A percentile compares a stretch with the other conserved stretches of the same genome.
Conservation (phyloP, 306 rosid genomes). For the Psophocarpus tetragonolobus region DNA sequence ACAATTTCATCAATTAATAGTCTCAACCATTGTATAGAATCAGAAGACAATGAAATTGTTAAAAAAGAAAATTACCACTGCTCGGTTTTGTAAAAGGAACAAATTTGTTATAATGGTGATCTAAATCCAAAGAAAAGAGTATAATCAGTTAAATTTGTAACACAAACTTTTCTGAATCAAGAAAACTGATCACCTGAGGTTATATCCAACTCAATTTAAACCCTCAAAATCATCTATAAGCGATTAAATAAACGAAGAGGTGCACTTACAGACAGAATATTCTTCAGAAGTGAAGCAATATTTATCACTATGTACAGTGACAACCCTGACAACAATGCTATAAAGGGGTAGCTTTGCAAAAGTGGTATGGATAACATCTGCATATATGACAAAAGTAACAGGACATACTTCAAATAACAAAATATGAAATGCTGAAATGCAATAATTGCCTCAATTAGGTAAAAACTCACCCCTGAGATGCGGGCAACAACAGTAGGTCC, state of each 20-base stretch:
- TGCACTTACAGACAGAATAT: constrained; percentile 38
- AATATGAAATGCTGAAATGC: not conserved
- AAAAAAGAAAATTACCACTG: constrained; percentile 62
- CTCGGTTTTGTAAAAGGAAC: constrained; percentile 78
- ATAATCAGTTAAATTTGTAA: not conserved
- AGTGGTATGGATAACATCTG: constrained; percentile 46
- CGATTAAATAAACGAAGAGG: not conserved
- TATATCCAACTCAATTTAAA: not conserved
- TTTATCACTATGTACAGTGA: constrained; percentile 33
- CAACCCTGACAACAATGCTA: constrained; percentile 46
- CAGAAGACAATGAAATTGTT: not conserved
- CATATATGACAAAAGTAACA: not conserved
- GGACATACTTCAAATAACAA: not conserved
- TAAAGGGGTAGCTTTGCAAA: constrained; percentile 51
- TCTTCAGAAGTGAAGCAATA: constrained; percentile 41
- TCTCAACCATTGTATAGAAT: not conserved
- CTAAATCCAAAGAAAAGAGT: constrained; percentile 21
- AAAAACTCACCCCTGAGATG: constrained; percentile 56
- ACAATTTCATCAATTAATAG: not conserved
- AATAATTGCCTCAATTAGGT: not conserved
- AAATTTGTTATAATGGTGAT: constrained; percentile 42
- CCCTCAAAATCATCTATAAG: not conserved
- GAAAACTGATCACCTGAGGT: not conserved
- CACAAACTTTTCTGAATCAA: not conserved
- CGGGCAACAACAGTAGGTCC: constrained; percentile 57